Base-by-base conservation (phyloP, 2,329 filamentous ascomycete genomes). In the Xylaria sp. region DNA sequence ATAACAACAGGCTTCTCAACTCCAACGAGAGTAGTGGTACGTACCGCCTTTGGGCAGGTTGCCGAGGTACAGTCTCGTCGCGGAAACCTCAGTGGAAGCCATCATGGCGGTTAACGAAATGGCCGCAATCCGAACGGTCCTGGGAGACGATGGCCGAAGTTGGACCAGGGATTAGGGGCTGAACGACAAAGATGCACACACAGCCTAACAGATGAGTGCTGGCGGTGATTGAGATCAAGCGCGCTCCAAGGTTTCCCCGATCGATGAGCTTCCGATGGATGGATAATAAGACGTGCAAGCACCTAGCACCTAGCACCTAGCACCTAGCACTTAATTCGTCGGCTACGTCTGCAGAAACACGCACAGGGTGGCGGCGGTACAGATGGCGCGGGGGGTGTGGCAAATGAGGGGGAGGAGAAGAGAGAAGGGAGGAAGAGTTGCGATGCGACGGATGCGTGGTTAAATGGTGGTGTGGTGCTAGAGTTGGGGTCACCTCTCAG, bases 31-130 rank as follows among this genome's bases (percentile, higher is more conserved):
- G 59, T 53, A 40, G 43, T 15, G 37, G 44, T 52, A 79, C 90
- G 82, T 88, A 97, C 93, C 93, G 84, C 91, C 92, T 80, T 93
- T 92, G 79, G 95, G 94, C 78, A 99, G 90, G 82, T 98, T 98
- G 80, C 94, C 94, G 82, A 98, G 84, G 83, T 98, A 99, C 71
- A 98, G 91, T 82, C 95, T 88, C 75, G 94, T 98, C 70, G 91
- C 90, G 67, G 93, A 97, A 70, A 97, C 94, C 82, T 97, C 71
- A 41, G 70, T 72, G 41, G 70, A 68, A 41, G 71, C 70, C 71
- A 73, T 73, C 57, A 38, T 68, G 43, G 44, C 54, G 43, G 51
- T 62, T 41, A 55, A 8, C 37, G 54, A 52, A 53, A 43, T 13
- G 48, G 40, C 31, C 52, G 29, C 41, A 51, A 58, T 60, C 54